Percentiles rank a stretch among this genome's conserved stretches.
Conservation (phyloP, 2,329 filamentous ascomycete genomes). For the Neoarthrinium moseri region DNA sequence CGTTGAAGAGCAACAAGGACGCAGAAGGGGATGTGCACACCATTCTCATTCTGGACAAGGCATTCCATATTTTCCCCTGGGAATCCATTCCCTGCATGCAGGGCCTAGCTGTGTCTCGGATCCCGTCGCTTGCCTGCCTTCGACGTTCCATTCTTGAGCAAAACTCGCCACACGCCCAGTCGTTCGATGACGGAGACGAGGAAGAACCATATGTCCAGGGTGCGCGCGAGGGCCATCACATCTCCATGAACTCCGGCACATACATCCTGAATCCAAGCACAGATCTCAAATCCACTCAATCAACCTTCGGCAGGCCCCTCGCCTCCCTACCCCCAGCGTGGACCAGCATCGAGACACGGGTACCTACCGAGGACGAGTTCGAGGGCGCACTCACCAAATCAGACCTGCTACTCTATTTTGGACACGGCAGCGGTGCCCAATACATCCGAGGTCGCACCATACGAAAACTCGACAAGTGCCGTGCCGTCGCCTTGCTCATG, state of each 20-base stretch:
- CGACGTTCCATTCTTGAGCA: slow-evolving; percentile 69
- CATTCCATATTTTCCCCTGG: slow-evolving; percentile 90
- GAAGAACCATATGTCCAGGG: slow-evolving; percentile 22
- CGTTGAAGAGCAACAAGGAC: slow-evolving; percentile 36
- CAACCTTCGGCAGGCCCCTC: slow-evolving; percentile 69
- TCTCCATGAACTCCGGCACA: slow-evolving; percentile 56
- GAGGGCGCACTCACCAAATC: slow-evolving; percentile 62
- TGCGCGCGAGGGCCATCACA: slow-evolving; percentile 49
- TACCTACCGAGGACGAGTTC: slow-evolving; percentile 78
- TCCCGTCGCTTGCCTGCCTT: slow-evolving; percentile 83
- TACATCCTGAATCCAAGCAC: slow-evolving; percentile 89
- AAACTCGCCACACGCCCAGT: slow-evolving; percentile 15
- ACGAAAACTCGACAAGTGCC: slow-evolving; percentile 72
- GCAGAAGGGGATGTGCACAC: slow-evolving; percentile 61
- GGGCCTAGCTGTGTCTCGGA: slow-evolving; percentile 75
- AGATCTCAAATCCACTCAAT: slow-evolving; percentile 79
- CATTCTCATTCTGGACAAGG: slow-evolving; percentile 87
- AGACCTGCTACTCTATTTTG: slow-evolving; percentile 87
- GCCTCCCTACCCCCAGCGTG: slow-evolving; percentile 66
- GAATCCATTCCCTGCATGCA: slow-evolving; percentile 89
- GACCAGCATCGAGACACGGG: slow-evolving; percentile 65
- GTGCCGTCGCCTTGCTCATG: slow-evolving; percentile 82
- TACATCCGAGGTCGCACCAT: slow-evolving; percentile 87
- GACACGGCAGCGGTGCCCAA: slow-evolving; percentile 91
- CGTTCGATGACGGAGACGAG: slow-evolving; percentile 18